Evolutionary conservation across 129 eudicot species (phyloP), one percentile per base, ranked within the genome.

Genomic region (Logfia minima): DNA sequence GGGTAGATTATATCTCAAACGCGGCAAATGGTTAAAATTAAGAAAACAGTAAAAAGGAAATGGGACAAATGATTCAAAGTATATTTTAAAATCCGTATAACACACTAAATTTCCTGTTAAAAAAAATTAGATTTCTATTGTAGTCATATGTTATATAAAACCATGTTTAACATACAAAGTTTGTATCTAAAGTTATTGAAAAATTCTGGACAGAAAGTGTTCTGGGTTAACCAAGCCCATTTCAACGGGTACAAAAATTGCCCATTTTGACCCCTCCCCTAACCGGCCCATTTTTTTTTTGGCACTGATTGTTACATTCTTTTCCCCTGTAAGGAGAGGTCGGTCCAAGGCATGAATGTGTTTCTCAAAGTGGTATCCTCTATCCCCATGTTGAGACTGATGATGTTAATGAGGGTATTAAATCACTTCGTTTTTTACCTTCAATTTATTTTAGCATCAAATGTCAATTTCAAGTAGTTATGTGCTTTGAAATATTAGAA

Each of bases 381-480:
- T 45, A 89, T 74, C 99, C 99, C 26, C 78, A 88, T 66, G 77
- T 92, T 67, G 92, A 92, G 63, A 75, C 84, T 72, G 97, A 95
- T 83, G 99, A 92, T 71, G 99, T 97, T 35, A 89, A 89, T 75
- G 84, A 89, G 94, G 94, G 99, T 95, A 89, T 61, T 58, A 24
- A 31, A 51, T 68, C 23, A 68, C 64, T 66, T 43, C 34, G 14
- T 41, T 48, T n/a, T 13, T 37, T 26, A 61, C 64, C 28, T 32
- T 70, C 29, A 55, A 76, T 70, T 66, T 60, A 45, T 17, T 58
- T 34, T 8, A 64, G 34, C 67, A 61, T 24, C 16, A 1, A 4
- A 13, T 48, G 55, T 62, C 31, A 62, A 11, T 62, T 22, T 65
- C n/a, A 14, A 70, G 64, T 65, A n/a, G 13, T 66, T 61, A 29